Percentiles rank a stretch among this genome's conserved stretches.
Conservation (phyloP, 129 eudicot genomes). For the Dittrichia graveolens region DNA sequence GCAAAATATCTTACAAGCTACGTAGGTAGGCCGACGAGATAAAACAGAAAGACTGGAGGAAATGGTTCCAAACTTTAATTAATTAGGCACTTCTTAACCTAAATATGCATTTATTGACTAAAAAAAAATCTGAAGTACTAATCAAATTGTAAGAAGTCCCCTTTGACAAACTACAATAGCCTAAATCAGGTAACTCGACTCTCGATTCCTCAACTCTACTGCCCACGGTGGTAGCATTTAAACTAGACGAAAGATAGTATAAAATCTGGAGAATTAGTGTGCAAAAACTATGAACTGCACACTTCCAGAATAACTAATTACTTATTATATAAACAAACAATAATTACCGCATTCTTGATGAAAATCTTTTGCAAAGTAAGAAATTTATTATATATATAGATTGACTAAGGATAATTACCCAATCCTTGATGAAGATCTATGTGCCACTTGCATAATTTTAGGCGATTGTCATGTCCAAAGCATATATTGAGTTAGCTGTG, state of each 20-base stretch:
- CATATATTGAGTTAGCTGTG: background rate
- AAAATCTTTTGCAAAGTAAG: too few species aligned
- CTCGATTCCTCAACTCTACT: background rate
- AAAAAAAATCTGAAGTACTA: too few species aligned
- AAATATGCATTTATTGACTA: background rate
- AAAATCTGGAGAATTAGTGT: too few species aligned
- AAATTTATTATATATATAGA: background rate
- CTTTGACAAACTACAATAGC: background rate
- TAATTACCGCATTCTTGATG: background rate
- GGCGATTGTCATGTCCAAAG: background rate
- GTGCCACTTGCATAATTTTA: background rate
- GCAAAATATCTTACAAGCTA: background rate
- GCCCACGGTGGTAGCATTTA: conserved; percentile 4
- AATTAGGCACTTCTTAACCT: background rate
- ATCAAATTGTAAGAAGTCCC: too few species aligned
- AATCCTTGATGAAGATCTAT: background rate
- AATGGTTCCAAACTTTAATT: background rate
- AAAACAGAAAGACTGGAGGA: background rate
- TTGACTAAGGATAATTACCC: background rate
- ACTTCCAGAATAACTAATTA: too few species aligned
- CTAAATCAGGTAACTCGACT: background rate
- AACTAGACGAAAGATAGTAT: background rate
- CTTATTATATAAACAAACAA: too few species aligned
- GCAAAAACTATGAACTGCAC: too few species aligned
- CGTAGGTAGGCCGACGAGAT: too few species aligned